A percentile compares a stretch with the other conserved stretches of the same genome.
Evolutionary conservation across 2,329 filamentous ascomycete genomes (phyloP).

Genomic region (Diaporthe eres): DNA sequence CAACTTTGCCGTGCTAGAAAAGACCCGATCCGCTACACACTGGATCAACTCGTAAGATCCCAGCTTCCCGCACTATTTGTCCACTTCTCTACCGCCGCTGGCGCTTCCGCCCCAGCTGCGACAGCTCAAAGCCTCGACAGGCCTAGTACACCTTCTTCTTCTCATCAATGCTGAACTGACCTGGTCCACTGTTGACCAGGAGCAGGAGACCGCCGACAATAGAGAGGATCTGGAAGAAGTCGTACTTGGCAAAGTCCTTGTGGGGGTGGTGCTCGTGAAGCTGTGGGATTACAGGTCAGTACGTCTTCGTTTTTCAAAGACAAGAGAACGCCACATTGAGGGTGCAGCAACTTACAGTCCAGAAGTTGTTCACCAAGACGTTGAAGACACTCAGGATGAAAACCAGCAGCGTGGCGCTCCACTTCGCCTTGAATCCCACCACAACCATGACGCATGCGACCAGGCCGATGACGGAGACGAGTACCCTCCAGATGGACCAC

Average conservation of each 20-base stretch:
- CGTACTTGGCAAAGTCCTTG: constrained; percentile 99
- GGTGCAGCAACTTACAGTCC: constrained; percentile 81
- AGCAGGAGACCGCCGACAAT: constrained; percentile 97
- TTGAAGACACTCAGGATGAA: constrained; percentile 98
- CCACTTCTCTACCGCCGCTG: not conserved
- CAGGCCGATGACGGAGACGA: constrained; percentile 87
- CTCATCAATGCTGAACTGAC: constrained; percentile 98
- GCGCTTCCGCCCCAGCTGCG: not conserved
- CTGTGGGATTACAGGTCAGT: constrained; percentile 60
- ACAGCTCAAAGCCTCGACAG: not conserved
- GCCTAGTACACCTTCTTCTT: constrained; percentile 99
- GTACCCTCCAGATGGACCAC: constrained; percentile 90
- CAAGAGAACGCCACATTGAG: not conserved
- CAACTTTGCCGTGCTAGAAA: constrained; percentile 21
- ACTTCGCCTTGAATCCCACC: constrained; percentile 99
- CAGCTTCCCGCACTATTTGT: constrained; percentile 27
- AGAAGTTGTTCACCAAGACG: constrained; percentile 98
- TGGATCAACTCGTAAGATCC: constrained; percentile 22
- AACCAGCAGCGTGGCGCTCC: constrained; percentile 94
- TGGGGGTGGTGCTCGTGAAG: constrained; percentile 98
- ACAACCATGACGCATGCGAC: constrained; percentile 98
- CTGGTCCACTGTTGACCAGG: constrained; percentile 98
- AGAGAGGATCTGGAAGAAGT: constrained; percentile 99
- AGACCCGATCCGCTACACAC: constrained; percentile 21
- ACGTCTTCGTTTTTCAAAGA: constrained; percentile 29